Evolutionary conservation across 257 asterid genomes (phyloP).

Genomic region (Ligustrum vulgare): DNA sequence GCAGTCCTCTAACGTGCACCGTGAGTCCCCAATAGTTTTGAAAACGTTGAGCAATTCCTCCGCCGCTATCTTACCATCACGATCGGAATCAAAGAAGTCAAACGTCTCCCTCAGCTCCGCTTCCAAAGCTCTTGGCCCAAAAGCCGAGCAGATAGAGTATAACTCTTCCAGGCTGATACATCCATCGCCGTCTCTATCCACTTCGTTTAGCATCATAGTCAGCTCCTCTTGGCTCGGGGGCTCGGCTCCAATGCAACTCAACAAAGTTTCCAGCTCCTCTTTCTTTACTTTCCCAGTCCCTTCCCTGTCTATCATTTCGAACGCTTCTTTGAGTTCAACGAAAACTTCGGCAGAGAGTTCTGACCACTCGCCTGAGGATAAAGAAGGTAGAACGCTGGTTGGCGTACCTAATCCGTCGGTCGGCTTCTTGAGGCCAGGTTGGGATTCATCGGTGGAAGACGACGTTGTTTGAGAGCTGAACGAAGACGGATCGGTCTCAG

Average conservation of each 20-base stretch:
- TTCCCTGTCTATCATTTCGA: slow-evolving; percentile 67
- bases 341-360: slow-evolving; percentile 35
- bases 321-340: slow-evolving; percentile 58
- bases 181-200: slow-evolving; percentile 76
- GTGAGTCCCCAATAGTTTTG: slow-evolving; percentile 56
- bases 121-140: slow-evolving; percentile 52
- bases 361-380: slow-evolving; percentile 49
- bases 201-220: slow-evolving; percentile 49
- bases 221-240: slow-evolving; percentile 62
- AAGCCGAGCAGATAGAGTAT: slow-evolving; percentile 53
- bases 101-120: slow-evolving; percentile 62
- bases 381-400: slow-evolving; percentile 66
- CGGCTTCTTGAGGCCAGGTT: slow-evolving; percentile 25
- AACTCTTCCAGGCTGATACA: slow-evolving; percentile 63
- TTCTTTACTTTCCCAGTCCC: slow-evolving; percentile 63
- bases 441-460: slow-evolving; percentile 34
- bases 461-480: slow-evolving; percentile 44
- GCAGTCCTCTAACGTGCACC: slow-evolving; percentile 90
- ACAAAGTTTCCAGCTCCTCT: slow-evolving; percentile 53
- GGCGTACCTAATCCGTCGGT: slow-evolving; percentile 49
- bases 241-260: slow-evolving; percentile 54
- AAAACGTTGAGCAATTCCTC: slow-evolving; percentile 70
- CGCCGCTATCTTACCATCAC: slow-evolving; percentile 80
- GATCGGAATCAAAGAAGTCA: slow-evolving; percentile 77
- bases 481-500: slow-evolving; percentile 46